Evolutionary conservation across 2,329 filamentous ascomycete genomes (phyloP).

Genomic region (Pestalotiopsis sp.): DNA sequence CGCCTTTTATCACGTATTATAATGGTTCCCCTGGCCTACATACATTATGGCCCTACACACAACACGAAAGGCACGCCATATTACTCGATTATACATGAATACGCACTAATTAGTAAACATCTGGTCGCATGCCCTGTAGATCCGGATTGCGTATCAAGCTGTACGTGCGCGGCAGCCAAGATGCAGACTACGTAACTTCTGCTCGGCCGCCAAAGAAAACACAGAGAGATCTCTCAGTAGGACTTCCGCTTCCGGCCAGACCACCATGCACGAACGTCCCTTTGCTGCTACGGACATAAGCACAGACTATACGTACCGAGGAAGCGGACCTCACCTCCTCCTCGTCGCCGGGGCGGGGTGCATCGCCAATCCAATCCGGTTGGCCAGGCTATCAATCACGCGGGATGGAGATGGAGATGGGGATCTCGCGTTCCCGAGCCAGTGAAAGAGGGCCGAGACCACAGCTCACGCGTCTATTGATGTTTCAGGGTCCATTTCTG

Average conservation of each 20-base stretch:
- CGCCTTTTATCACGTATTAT: background rate
- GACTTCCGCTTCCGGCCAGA: background rate
- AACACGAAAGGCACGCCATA: background rate
- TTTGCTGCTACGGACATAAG: background rate
- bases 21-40: background rate
- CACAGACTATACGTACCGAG: background rate
- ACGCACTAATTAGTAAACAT: background rate
- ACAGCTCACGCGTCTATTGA: slow-evolving; percentile 3
- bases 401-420: background rate
- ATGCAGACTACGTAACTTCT: no score
- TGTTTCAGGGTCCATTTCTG: background rate
- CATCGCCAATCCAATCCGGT: no score
- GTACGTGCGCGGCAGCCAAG: background rate
- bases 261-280: background rate
- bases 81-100: background rate
- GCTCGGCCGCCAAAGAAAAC: no score
- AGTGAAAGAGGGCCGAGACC: background rate
- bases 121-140: background rate
- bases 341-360: no score
- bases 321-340: background rate
- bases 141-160: background rate
- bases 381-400: no score
- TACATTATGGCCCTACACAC: background rate
- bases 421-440: background rate
- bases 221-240: background rate